Evolutionary conservation across 345 rosid species (phyloP).

Genomic region (Citrus mangshanensis): DNA sequence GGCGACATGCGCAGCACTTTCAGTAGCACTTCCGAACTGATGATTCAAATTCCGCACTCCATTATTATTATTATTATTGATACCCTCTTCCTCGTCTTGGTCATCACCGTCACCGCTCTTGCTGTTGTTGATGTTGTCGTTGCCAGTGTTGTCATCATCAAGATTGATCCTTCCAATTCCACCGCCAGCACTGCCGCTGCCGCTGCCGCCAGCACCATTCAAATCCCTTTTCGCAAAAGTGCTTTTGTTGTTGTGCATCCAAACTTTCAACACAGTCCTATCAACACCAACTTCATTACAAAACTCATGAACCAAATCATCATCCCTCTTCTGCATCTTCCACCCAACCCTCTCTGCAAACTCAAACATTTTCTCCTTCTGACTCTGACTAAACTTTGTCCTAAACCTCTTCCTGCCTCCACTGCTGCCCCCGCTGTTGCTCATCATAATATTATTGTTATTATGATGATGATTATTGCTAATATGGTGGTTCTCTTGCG

Average conservation of each 20-base stretch:
- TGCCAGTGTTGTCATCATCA: slow-evolving; percentile 10
- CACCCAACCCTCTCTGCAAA: slow-evolving; percentile 80
- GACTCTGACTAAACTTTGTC: slow-evolving; percentile 63
- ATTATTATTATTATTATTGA: background rate
- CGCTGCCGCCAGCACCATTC: background rate
- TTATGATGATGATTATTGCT: no score
- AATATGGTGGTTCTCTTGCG: background rate
- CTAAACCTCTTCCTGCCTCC: slow-evolving; percentile 48
- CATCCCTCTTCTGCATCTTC: slow-evolving; percentile 84
- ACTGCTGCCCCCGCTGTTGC: slow-evolving; percentile 11
- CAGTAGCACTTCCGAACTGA: slow-evolving; percentile 22
- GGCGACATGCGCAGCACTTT: slow-evolving; percentile 23
- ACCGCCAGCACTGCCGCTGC: background rate
- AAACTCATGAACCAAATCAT: slow-evolving; percentile 53
- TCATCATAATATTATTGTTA: background rate
- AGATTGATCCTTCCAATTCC: slow-evolving; percentile 2
- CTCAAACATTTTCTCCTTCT: slow-evolving; percentile 67
- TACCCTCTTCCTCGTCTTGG: slow-evolving; percentile 1
- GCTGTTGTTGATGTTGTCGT: background rate
- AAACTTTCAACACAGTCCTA: slow-evolving; percentile 68
- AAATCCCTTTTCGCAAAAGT: slow-evolving; percentile 42
- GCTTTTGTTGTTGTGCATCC: slow-evolving; percentile 98
- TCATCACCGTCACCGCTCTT: background rate
- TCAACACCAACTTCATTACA: slow-evolving; percentile 75
- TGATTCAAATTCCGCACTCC: slow-evolving; percentile 26